Conservation (phyloP, 2,329 filamentous ascomycete genomes). For the Neonectria magnoliae region DNA sequence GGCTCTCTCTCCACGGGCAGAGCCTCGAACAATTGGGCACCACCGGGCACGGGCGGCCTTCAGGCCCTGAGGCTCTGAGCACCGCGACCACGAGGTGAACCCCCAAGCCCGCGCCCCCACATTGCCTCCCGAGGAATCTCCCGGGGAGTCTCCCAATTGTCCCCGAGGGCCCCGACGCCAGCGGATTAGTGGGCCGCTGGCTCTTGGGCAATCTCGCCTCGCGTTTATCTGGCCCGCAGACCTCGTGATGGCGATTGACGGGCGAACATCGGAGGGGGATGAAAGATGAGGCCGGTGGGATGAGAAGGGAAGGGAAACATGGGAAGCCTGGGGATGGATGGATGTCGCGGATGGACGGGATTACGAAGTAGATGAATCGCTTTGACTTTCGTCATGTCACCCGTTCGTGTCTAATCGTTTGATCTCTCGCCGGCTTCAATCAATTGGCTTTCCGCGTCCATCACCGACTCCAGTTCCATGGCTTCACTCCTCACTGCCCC, state of each 20-base stretch:
- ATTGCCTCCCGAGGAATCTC: constrained; percentile 30
- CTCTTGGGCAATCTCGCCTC: constrained; percentile 30
- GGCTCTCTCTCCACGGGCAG: constrained; percentile 16
- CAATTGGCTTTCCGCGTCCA: constrained; percentile 19
- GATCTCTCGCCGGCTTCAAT: constrained; percentile 15
- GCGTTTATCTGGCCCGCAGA: constrained; percentile 33
- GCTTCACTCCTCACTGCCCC: constrained; percentile 6
- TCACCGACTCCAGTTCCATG: constrained; percentile 5
- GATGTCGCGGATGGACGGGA: constrained; percentile 21
- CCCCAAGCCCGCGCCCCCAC: constrained; percentile 19
- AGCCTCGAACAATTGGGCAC: constrained; percentile 19
- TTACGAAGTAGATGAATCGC: constrained; percentile 5
- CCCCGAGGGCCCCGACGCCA: constrained; percentile 27
- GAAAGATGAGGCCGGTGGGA: constrained; percentile 20
- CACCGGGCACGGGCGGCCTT: constrained; percentile 5
- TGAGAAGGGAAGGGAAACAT: background rate
- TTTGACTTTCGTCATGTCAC: constrained; percentile 13
- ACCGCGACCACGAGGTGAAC: constrained; percentile 15
- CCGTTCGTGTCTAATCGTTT: constrained; percentile 15
- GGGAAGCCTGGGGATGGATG: constrained; percentile 10
- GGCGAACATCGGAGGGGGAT: constrained; percentile 20
- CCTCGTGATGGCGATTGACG: constrained; percentile 35
- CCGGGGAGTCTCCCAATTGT: constrained; percentile 21
- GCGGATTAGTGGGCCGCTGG: constrained; percentile 40
- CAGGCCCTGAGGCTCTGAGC: background rate